Percentiles rank a stretch among this genome's conserved stretches.
These are phyloP conservation scores for Arctium lappa DNA, from an alignment of 129 eudicot species.

Conservation along the genomic window DNA sequence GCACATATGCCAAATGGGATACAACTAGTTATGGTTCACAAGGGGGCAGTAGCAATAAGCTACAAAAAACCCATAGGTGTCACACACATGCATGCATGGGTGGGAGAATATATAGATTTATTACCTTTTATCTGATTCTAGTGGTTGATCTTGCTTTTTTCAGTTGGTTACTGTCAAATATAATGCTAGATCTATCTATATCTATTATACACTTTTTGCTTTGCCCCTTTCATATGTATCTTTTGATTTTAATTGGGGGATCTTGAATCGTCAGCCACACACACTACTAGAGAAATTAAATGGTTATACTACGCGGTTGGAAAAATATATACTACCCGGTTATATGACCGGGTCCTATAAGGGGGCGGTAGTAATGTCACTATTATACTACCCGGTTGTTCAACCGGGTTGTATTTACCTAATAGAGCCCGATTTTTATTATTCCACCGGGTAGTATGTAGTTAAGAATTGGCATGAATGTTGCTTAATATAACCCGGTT, in stretches of 20 bases:
- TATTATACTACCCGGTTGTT: no score
- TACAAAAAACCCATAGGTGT: conserved; percentile 44
- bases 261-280: conserved; percentile 22
- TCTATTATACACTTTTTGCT: conserved; percentile 29
- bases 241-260: conserved; percentile 16
- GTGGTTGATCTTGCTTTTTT: conserved; percentile 34
- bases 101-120: conserved; percentile 22
- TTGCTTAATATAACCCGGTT: no score
- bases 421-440: no score
- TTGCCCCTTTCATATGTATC: conserved; percentile 25
- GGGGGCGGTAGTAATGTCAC: no score
- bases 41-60: conserved; percentile 11
- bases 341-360: no score
- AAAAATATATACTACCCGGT: no score
- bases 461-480: no score
- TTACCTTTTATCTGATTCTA: conserved; percentile 28
- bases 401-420: no score
- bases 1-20: conserved; percentile 15
- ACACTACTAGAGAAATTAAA: no score
- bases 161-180: conserved; percentile 42
- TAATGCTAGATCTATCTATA: conserved; percentile 22
- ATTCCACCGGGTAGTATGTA: no score
- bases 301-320: no score
- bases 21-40: conserved; percentile 34
- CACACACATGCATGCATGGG: conserved; percentile 50